A percentile compares a stretch with the other conserved stretches of the same genome.
phyloP scores from a whole-genome alignment of 176 grass and related monocot genomes.

The Aegilops speltoides region DNA sequence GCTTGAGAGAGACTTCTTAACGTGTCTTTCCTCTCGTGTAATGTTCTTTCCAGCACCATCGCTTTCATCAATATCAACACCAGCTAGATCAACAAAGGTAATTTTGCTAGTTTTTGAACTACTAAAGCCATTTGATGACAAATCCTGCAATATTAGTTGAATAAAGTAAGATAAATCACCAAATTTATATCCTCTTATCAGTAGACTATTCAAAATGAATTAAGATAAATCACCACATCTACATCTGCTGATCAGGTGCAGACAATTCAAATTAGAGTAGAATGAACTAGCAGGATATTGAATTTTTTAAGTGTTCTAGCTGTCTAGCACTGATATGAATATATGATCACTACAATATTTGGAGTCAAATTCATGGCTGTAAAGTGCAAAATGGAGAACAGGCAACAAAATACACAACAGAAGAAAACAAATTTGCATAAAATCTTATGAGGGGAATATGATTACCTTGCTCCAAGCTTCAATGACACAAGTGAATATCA shows the following conservation, averaged over 20 bases:
- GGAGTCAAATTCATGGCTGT: neutral
- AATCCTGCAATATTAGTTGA: conserved; percentile 49
- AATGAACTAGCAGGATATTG: neutral
- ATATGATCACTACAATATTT: neutral
- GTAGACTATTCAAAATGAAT: too few relatives aligned
- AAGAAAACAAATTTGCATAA: neutral
- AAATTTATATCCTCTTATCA: neutral
- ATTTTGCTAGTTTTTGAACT: conserved; percentile 90
- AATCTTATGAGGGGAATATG: neutral
- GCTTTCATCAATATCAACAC: conserved; percentile 61
- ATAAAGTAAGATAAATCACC: conserved; percentile 25
- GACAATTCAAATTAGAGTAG: neutral
- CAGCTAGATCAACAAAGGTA: conserved; percentile 88
- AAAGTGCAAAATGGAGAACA: conserved; percentile 6
- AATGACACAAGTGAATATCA: conserved; percentile 82
- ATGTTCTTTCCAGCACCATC: conserved; percentile 52
- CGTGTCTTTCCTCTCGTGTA: conserved; percentile 73
- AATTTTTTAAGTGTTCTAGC: neutral
- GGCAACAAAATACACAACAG: neutral
- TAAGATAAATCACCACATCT: neutral
- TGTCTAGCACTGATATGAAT: neutral
- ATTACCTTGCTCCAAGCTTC: conserved; percentile 98
- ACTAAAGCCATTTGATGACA: conserved; percentile 73
- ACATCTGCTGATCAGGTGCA: conserved; percentile 1
- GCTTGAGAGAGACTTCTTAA: conserved; percentile 88